phyloP scores from a whole-genome alignment of 202 grass and related monocot species.

The Panicum hallii region DNA sequence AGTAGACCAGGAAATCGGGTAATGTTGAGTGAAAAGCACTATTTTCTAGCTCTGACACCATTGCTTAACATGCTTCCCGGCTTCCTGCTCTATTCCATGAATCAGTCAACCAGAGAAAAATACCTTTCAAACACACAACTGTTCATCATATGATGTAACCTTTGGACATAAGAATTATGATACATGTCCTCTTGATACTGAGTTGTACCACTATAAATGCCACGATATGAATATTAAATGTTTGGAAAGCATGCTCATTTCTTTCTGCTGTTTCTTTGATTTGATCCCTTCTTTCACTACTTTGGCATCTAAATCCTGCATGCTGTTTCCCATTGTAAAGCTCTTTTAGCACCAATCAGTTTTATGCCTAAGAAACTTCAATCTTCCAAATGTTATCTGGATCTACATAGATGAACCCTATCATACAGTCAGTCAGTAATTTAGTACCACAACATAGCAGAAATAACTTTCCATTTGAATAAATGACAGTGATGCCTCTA shows the following conservation, averaged over 20 bases:
- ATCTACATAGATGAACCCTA: neutral
- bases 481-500: neutral
- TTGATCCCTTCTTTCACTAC: neutral
- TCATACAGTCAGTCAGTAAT: neutral
- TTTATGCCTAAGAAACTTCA: neutral
- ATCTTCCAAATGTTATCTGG: constrained; percentile 1
- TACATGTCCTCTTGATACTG: neutral
- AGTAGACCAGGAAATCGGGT: neutral
- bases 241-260: neutral
- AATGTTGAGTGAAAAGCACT: neutral
- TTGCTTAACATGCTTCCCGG: neutral
- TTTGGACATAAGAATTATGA: neutral
- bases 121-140: neutral
- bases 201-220: neutral
- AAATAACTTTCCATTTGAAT: neutral
- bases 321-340: neutral
- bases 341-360: neutral
- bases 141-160: neutral
- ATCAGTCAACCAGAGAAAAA: neutral
- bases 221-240: constrained; percentile 6
- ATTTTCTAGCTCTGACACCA: neutral
- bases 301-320: neutral
- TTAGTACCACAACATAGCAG: neutral
- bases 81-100: neutral
- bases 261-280: neutral